Evolutionary conservation across 169 alveolate genomes (phyloP).

Genomic region (Cryptosporidium baileyi): DNA sequence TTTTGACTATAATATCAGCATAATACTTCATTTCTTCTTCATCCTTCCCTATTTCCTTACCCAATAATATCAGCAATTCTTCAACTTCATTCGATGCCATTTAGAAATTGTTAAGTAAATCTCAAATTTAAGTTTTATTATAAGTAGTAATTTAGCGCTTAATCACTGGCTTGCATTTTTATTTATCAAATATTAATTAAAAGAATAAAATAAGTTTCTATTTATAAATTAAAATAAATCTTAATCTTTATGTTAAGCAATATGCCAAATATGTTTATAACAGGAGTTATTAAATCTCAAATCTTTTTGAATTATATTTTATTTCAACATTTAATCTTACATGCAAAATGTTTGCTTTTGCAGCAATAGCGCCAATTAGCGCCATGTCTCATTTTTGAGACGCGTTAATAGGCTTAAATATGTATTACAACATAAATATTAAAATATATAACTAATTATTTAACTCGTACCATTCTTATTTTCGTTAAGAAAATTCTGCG

Average conservation of each 20-base stretch:
- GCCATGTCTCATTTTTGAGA: conserved; percentile 68
- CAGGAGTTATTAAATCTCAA: too few species aligned
- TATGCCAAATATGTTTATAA: too few species aligned
- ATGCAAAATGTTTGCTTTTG: neutral
- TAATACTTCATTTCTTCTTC: conserved; percentile 38
- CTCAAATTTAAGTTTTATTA: too few species aligned
- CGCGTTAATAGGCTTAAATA: too few species aligned
- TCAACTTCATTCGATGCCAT: conserved; percentile 22
- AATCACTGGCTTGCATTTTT: too few species aligned
- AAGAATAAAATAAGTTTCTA: too few species aligned
- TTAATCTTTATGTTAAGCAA: too few species aligned
- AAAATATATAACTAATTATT: neutral
- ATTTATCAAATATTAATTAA: too few species aligned
- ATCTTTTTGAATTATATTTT: neutral
- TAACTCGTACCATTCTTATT: neutral
- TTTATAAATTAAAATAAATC: too few species aligned
- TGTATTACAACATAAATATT: too few species aligned
- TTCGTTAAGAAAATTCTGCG: neutral
- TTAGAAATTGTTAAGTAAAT: too few species aligned
- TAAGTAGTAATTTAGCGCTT: too few species aligned
- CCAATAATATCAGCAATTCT: neutral
- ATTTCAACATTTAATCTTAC: neutral
- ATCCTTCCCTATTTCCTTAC: conserved; percentile 40
- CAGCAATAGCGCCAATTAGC: conserved; percentile 31
- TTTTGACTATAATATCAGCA: conserved; percentile 43